A percentile compares a stretch with the other conserved stretches of the same genome.
phyloP scores from a whole-genome alignment of 75 land plant genomes.

The Ceratopteris richardii region DNA sequence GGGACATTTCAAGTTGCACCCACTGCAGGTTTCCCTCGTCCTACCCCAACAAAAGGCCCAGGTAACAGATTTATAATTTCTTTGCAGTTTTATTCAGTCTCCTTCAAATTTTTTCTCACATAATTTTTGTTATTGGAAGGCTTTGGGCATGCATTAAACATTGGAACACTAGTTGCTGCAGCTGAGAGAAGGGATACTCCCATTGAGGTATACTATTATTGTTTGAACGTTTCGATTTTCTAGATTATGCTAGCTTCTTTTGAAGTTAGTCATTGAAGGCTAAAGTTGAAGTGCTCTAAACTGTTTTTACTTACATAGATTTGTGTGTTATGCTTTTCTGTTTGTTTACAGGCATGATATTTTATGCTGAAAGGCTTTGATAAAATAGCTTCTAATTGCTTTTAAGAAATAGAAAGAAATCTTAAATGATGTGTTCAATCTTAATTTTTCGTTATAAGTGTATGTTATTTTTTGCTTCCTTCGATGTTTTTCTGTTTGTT shows the following conservation, averaged over 20 bases:
- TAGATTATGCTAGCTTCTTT: conserved; percentile 9
- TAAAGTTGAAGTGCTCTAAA: neutral
- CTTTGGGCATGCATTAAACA: conserved; percentile 94
- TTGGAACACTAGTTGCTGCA: conserved; percentile 94
- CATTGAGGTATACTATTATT: conserved; percentile 62
- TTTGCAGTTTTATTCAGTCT: no score
- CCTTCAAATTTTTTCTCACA: conserved; percentile 22
- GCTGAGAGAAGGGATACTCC: conserved; percentile 85
- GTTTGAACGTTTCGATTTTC: no score
- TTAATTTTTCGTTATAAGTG: no score
- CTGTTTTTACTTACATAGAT: neutral
- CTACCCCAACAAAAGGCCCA: neutral
- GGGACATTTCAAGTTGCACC: conserved; percentile 25
- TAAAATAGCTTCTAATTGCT: no score
- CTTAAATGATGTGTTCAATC: no score
- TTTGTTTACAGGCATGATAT: no score
- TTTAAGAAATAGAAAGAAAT: no score
- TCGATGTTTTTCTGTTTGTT: no score
- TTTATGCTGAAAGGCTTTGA: no score
- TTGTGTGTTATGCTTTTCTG: no score
- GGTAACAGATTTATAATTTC: neutral
- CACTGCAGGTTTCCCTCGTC: neutral
- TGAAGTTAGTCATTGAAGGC: neutral
- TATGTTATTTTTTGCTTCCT: no score
- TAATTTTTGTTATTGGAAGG: conserved; percentile 30